phyloP scores from a whole-genome alignment of 768 basidiomycete species.

The Mycena alexandri region DNA sequence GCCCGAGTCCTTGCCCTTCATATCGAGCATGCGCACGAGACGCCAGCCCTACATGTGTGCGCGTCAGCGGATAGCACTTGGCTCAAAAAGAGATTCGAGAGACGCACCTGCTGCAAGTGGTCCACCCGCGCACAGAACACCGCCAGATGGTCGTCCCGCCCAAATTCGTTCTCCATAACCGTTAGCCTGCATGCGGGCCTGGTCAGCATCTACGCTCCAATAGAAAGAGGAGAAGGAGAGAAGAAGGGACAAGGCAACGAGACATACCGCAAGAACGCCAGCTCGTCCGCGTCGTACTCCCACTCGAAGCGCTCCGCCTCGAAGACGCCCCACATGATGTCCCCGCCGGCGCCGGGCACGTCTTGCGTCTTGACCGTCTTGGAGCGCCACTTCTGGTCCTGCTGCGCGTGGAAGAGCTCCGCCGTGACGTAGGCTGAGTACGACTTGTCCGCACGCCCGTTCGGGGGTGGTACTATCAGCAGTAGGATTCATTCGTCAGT shows the following conservation, averaged over 20 bases:
- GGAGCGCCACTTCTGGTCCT: conserved; percentile 59
- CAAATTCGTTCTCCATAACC: conserved; percentile 57
- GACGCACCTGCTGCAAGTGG: conserved; percentile 49
- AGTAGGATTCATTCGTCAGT: conserved; percentile 2
- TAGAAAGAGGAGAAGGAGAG: no score
- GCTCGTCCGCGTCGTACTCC: conserved; percentile 62
- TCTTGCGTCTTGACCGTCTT: conserved; percentile 53
- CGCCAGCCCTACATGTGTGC: conserved; percentile 54
- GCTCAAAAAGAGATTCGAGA: neutral
- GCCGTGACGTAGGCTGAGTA: conserved; percentile 60
- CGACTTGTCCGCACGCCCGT: conserved; percentile 51
- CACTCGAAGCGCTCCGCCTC: conserved; percentile 58
- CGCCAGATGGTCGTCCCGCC: conserved; percentile 59
- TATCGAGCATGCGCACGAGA: conserved; percentile 62
- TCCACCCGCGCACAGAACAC: conserved; percentile 67
- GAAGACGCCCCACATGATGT: conserved; percentile 51
- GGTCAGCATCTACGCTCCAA: neutral
- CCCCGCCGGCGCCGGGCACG: conserved; percentile 48
- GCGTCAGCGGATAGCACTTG: neutral
- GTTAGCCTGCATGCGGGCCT: conserved; percentile 44
- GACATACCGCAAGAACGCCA: conserved; percentile 67
- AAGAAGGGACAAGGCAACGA: no score
- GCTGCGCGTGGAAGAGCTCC: conserved; percentile 56
- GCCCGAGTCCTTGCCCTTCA: conserved; percentile 63
- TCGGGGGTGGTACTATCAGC: conserved; percentile 59